Base-by-base conservation (phyloP, 140 eudicot species). In the Senecio squalidus region DNA sequence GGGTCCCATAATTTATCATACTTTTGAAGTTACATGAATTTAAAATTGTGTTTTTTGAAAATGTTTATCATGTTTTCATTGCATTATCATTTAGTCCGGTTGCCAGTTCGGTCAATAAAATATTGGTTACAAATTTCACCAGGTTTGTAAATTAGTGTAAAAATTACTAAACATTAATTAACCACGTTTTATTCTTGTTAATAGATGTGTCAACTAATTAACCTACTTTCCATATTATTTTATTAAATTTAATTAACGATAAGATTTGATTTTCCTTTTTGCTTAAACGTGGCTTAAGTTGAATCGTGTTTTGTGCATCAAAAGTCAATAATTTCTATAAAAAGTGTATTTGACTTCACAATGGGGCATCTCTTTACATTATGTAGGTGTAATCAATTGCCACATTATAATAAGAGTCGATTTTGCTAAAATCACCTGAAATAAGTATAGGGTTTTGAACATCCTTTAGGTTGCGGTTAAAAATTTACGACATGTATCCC, bases 211-310 rank as follows among this genome's bases (percentile, higher is more conserved):
- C 28, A 65, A 52, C 71, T 11, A 50, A 39, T 40, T 39, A 24
- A 38, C 60, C n/a, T 36, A 27, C 46, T 69, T 58, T 58, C 27
- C 28, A 27, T 36, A 38, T 1, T 47, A 51, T 38, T 13, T 45
- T 36, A 51, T 21, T 45, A 48, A 9, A 51, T 21, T 45, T 34
- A 9, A 53, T 52, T 30, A 51, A 52, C 25, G 58, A 70, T 61
- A 53, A 53, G 70, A 61, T 70, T n/a, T 70, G 69, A 39, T 70
- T 26, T 17, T 4, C 33, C 57, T 31, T 58, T 33, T 53, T 15
- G n/a, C 29, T 39, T 57, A 16, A 59, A 68, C 72, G 75, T 74
- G 80, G 71, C 80, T 55, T 18, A 14, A 52, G 48, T 44, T 16
- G 44, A 29, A 25, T 76, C 69, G 56, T 59, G 43, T 24, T 64